phyloP scores from a whole-genome alignment of 2,329 filamentous ascomycete species.

The Aureobasidium zeae region DNA sequence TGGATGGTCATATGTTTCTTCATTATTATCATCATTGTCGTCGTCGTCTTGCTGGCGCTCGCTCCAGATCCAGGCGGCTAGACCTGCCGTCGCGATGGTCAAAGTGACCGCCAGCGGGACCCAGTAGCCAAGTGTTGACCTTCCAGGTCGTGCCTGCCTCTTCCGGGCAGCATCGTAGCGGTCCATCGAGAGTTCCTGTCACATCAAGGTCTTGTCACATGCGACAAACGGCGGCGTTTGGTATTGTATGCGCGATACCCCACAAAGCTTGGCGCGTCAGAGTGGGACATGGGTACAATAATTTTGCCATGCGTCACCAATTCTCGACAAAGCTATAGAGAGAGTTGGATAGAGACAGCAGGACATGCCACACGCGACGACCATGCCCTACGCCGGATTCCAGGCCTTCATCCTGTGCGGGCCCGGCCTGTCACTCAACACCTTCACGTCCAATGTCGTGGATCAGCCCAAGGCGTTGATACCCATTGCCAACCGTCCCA shows the following conservation, averaged over 20 bases:
- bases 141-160: conserved; percentile 41
- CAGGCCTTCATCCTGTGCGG: conserved; percentile 78
- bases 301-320: conserved; percentile 10
- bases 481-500: conserved; percentile 74
- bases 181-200: background rate
- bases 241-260: background rate
- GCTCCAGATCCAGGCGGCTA: conserved; percentile 90
- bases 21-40: conserved; percentile 50
- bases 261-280: conserved; percentile 2
- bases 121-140: conserved; percentile 68
- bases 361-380: conserved; percentile 63
- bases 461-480: conserved; percentile 75
- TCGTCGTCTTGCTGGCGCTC: conserved; percentile 71
- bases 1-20: conserved; percentile 20
- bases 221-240: background rate
- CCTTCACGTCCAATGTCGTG: conserved; percentile 70
- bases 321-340: background rate
- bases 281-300: too few relatives aligned
- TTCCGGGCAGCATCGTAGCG: conserved; percentile 36
- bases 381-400: conserved; percentile 63
- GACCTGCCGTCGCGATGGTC: conserved; percentile 73
- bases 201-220: background rate
- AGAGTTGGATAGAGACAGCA: background rate
- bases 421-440: conserved; percentile 70
- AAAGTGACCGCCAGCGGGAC: conserved; percentile 79